Evolutionary conservation across 208 protist genomes (phyloP).

Genomic region (Willaertia magna): DNA sequence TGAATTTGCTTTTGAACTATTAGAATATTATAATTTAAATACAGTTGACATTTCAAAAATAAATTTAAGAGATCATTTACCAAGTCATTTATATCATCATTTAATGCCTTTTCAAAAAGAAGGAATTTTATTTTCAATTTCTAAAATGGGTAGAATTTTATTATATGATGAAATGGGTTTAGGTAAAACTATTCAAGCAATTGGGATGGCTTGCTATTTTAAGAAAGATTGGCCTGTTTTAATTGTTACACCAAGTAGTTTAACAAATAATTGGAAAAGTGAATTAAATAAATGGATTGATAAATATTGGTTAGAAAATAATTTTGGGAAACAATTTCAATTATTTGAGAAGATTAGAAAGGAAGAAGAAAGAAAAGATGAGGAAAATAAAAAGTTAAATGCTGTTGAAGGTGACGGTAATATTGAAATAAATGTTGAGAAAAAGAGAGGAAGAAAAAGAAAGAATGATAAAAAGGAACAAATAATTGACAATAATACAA

Average conservation of each 20-base stretch:
- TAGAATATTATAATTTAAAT: too few relatives aligned
- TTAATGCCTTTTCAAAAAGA: background rate
- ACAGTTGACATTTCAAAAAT: background rate
- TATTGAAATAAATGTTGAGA: slow-evolving; percentile 54
- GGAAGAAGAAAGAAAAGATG: slow-evolving; percentile 22
- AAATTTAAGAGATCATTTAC: background rate
- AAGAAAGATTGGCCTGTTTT: slow-evolving; percentile 80
- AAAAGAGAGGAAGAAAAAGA: slow-evolving; percentile 30
- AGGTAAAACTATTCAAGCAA: slow-evolving; percentile 87
- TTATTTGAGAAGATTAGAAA: slow-evolving; percentile 45
- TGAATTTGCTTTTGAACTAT: too few relatives aligned
- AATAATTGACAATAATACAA: background rate
- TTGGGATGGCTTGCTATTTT: slow-evolving; percentile 75
- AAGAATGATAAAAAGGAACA: too few relatives aligned
- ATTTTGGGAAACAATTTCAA: background rate
- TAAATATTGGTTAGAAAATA: background rate
- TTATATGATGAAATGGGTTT: slow-evolving; percentile 84
- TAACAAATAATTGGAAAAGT: slow-evolving; percentile 74
- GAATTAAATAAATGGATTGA: slow-evolving; percentile 44
- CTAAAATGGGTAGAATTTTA: background rate
- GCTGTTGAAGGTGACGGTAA: too few relatives aligned
- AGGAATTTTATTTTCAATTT: background rate
- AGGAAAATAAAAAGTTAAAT: too few relatives aligned
- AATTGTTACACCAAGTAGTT: slow-evolving; percentile 71
- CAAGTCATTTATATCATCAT: background rate